These are phyloP conservation scores for Microbotryum lychnidis-dioicae DNA, from an alignment of 1,284 basidiomycete species.

Conservation along the genomic window DNA sequence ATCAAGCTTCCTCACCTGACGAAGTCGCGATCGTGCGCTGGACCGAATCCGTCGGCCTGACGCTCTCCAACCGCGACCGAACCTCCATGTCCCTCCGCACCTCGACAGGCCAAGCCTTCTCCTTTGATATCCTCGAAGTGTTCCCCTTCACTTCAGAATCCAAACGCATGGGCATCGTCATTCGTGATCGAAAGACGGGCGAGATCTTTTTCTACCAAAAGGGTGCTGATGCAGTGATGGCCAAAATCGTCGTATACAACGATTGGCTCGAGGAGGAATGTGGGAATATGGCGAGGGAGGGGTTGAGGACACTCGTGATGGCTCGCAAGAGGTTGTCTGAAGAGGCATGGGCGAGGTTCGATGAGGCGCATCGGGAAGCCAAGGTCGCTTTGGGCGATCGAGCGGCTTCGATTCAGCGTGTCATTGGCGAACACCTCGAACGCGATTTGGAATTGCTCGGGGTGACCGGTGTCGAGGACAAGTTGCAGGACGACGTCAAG, in stretches of 20 bases:
- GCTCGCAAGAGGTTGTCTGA: slow-evolving; percentile 67
- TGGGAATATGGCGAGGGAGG: slow-evolving; percentile 97
- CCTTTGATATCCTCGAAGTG: slow-evolving; percentile 81
- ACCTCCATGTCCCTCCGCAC: slow-evolving; percentile 71
- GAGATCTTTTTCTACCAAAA: slow-evolving; percentile 90
- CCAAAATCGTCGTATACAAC: slow-evolving; percentile 84
- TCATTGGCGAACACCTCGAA: slow-evolving; percentile 72
- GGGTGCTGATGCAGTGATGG: slow-evolving; percentile 97
- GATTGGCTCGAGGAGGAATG: slow-evolving; percentile 99
- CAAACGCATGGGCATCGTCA: slow-evolving; percentile 97
- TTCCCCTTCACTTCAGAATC: slow-evolving; percentile 97
- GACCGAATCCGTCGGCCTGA: slow-evolving; percentile 90
- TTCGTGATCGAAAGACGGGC: slow-evolving; percentile 64
- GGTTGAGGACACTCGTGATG: slow-evolving; percentile 86
- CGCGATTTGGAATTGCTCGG: slow-evolving; percentile 84
- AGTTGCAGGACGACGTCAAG: slow-evolving; percentile 94
- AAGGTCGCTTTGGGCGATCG: slow-evolving; percentile 67
- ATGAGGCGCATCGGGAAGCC: slow-evolving; percentile 65
- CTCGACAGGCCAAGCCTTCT: slow-evolving; percentile 54
- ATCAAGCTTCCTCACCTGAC: slow-evolving; percentile 97
- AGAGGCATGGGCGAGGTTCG: slow-evolving; percentile 66
- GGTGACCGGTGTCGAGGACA: slow-evolving; percentile 96
- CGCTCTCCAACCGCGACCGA: slow-evolving; percentile 78
- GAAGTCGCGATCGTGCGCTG: slow-evolving; percentile 99
- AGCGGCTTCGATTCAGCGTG: slow-evolving; percentile 66